A percentile compares a stretch with the other conserved stretches of the same genome.
Evolutionary conservation across 805 yeast genomes (phyloP).

Genomic region (Teunomyces atbi): DNA sequence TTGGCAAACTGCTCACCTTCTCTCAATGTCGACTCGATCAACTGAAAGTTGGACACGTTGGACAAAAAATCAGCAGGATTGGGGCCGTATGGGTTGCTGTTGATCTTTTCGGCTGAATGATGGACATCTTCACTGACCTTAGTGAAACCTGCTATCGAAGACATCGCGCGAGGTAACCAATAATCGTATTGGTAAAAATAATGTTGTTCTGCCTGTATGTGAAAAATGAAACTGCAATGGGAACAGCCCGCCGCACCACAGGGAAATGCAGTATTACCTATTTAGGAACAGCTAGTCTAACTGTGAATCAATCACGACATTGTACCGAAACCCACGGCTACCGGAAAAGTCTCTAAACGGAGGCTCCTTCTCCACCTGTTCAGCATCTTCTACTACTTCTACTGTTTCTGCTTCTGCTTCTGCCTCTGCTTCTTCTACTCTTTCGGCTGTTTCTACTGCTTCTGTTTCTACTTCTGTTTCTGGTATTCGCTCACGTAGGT

Average conservation of each 20-base stretch:
- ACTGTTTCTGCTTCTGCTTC: neutral
- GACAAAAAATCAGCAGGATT: conserved; percentile 91
- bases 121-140: conserved; percentile 36
- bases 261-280: neutral
- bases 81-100: conserved; percentile 85
- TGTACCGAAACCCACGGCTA: neutral
- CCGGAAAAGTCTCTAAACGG: neutral
- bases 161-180: conserved; percentile 14
- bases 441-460: neutral
- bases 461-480: neutral
- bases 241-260: neutral
- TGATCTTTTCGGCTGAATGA: conserved; percentile 18
- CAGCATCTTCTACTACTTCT: too few species aligned
- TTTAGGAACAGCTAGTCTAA: neutral
- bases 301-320: neutral
- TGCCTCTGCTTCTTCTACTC: neutral
- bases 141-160: conserved; percentile 33
- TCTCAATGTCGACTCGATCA: conserved; percentile 92
- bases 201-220: neutral
- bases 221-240: neutral
- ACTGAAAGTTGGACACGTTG: conserved; percentile 82
- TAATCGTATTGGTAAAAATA: neutral
- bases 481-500: neutral
- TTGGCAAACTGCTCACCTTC: conserved; percentile 99
- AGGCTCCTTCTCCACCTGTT: neutral